Base-by-base conservation (phyloP, 352 stramenopile species). In the Blastocystis sp. region DNA sequence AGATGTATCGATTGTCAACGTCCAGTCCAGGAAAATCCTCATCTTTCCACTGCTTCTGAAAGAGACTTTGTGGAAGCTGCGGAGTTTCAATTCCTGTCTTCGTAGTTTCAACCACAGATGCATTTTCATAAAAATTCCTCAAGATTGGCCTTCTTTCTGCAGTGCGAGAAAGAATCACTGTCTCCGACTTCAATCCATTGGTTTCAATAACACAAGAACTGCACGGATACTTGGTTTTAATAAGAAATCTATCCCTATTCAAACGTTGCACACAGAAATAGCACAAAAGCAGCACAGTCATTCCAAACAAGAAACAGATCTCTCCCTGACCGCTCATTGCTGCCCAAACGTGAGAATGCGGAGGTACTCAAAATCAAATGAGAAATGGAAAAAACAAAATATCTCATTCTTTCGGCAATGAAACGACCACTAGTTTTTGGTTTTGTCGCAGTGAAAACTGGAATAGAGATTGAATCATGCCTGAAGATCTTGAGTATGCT, bases 401-500 rank as follows among this genome's bases (percentile, higher is more conserved):
- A 32, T 5, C 19, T n/a, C 19, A 16, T 32, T 46, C 19, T 61
- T 61, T 61, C 12, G 54, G 3, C 54, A 32, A 61, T 61, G 54
- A 61, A 61, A 61, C 54, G 54, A 5, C 54, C 54, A 32, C 2
- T 9, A 9, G 39, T 46, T 32, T n/a, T 61, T n/a, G 54, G 19
- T 61, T 61, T 32, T 32, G 3, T 3, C 54, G 54, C 19, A 61
- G 27, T 61, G 27, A 61, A 61, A 61, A 61, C 19, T 32, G 54
- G 3, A 78, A 69, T 14, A 32, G 14, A 49, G 24, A 56, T 46
- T 58, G 37, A 77, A 85, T 11, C 27, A 87, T 87, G 77, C 27
- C 77, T 63, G 77, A 87, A 24, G 42, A 59, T 74, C 16, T 78
- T 87, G 77, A 87, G n/a, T 78, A 78, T 61, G 77, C 77, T 74